Base-by-base conservation (phyloP, 2,329 filamentous ascomycete species). In the Erysiphe neolycopersici region DNA sequence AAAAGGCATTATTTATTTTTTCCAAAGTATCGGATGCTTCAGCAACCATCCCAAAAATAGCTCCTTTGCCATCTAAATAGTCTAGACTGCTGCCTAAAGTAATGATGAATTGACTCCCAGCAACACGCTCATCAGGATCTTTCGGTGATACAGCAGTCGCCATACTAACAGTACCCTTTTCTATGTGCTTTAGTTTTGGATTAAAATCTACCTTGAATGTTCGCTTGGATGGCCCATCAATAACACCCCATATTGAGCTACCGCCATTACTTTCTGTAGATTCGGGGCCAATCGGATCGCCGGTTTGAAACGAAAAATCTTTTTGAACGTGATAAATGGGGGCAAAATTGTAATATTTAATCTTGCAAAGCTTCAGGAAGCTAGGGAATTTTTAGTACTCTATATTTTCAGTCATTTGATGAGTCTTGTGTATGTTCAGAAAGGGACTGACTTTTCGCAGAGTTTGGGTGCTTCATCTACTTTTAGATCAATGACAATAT, bases 341-440 rank as follows among this genome's bases (percentile, higher is more conserved):
- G 5, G 84, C 76, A 60, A 91, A 95, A 65, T 95, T 95, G 73
- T 94, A 98, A 64, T 95, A 98, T 65, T 94, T 98, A 62, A 84
- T 67, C 64, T 95, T 95, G 73, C 89, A 94, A 53, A 98, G 80
- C 68, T 98, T 95, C 45, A 98, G 66, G 60, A 98, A 95, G 68
- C 83, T 91, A 60, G 49, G 58, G 55, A 51, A 46, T 54, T 65
- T 65, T 74, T 64, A 67, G 65, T 64, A 55, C 32, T 62, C 58
- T 48, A 55, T 47, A 59, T 59, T 58, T 64, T 77, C 64, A 75
- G 71, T 64, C 55, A 54, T 45, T 49, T 50, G 5, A 41, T 22
- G 30, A 47, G 45, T 42, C 35, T 14, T 33, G n/a, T 13, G 38
- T 40, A 42, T 32, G n/a, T 26, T 26, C 6, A n/a, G 37, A 47